These are phyloP conservation scores for Raffaelea albimanens DNA, from an alignment of 2,329 filamentous ascomycete genomes.

Conservation along the genomic window DNA sequence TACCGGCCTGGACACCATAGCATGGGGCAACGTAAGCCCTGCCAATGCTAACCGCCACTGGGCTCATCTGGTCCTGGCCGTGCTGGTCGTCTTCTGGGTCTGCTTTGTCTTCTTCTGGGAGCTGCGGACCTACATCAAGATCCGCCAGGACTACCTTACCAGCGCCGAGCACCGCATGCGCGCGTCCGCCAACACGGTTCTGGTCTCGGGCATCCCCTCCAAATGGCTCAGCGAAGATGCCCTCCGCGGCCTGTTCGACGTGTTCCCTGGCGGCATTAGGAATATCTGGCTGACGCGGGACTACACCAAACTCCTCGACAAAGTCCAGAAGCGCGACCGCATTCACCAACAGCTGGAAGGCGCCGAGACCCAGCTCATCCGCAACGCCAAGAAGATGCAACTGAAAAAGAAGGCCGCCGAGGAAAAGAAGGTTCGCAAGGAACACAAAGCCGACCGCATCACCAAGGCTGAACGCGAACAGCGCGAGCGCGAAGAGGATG, in stretches of 20 bases:
- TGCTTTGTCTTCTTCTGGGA: constrained; percentile 83
- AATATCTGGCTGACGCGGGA: constrained; percentile 97
- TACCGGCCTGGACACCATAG: constrained; percentile 68
- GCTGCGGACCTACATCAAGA: constrained; percentile 76
- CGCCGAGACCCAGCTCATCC: constrained; percentile 79
- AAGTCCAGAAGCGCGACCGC: constrained; percentile 65
- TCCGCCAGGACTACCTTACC: constrained; percentile 89
- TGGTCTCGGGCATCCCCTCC: constrained; percentile 80
- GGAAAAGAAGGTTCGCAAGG: constrained; percentile 54
- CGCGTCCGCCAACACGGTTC: constrained; percentile 88
- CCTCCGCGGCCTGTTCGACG: constrained; percentile 77
- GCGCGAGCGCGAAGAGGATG: constrained; percentile 38
- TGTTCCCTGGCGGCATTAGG: constrained; percentile 87
- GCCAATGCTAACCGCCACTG: constrained; percentile 62
- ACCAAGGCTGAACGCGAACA: constrained; percentile 41
- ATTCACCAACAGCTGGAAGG: constrained; percentile 65
- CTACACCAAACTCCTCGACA: constrained; percentile 71
- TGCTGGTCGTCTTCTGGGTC: constrained; percentile 72
- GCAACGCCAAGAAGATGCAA: constrained; percentile 67
- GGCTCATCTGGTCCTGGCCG: constrained; percentile 73
- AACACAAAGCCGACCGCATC: constrained; percentile 35
- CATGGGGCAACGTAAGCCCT: constrained; percentile 76
- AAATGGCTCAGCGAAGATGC: constrained; percentile 86
- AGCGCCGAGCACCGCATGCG: constrained; percentile 88
- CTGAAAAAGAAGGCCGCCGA: constrained; percentile 56